Base-by-base conservation (phyloP, 257 asterid species). In the Linaria vulgaris region DNA sequence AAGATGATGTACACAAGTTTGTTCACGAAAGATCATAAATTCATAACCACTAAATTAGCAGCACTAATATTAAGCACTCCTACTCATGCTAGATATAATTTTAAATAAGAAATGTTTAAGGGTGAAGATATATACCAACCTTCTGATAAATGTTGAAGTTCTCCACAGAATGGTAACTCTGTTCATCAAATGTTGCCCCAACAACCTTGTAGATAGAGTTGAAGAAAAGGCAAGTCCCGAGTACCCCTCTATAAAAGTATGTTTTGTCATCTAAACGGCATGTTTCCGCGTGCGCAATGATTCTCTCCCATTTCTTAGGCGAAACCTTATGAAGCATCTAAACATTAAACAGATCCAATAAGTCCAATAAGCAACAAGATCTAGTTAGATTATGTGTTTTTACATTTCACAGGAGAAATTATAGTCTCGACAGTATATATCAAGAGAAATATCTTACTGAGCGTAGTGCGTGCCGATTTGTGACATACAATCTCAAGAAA, bases 241-340 rank as follows among this genome's bases (percentile, higher is more conserved):
- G 76, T 15, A 61, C 76, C 14, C 75, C 56, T 41, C 47, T 65
- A 63, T 73, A 87, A 45, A 71, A 11, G 71, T 82, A 82, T 19
- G 62, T 79, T 30, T 74, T 74, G 24, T 79, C 79, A 14, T 89
- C 95, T 59, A 79, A 41, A 9, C 9, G 59, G 64, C 92, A 86
- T 10, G 79, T 74, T 1, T 3, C 39, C 17, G 94, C 96, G 45
- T 91, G 98, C 16, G 21, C 46, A 7, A 81, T 66, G 44, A 91
- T 86, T 27, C 78, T 77, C 37, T 78, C 82, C 98, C 98, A 91
- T 51, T 64, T 41, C 80, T 69, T 86, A 46, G 56, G 71, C 13
- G 97, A 70, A 66, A 69, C 72, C 37, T 73, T 80, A 24, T n/a
- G 74, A 57, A 91, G 85, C 73, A 80, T 77, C 97, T 91, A 69